These are phyloP conservation scores for Arxiozyma slooffiae DNA, from an alignment of 1,139 yeast species.

Conservation along the genomic window DNA sequence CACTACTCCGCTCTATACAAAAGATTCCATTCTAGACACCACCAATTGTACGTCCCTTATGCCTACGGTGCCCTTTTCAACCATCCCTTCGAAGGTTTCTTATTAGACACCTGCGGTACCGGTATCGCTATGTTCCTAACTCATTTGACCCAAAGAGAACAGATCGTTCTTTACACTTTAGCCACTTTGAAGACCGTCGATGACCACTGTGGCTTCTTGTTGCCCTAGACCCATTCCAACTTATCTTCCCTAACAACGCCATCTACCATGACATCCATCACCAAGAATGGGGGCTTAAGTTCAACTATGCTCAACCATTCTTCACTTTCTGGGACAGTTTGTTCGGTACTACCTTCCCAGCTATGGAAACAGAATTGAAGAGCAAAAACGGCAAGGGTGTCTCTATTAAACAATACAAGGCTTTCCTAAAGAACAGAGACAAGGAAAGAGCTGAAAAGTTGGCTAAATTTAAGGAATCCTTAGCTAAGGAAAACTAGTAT, in stretches of 20 bases:
- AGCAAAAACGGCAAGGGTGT: conserved; percentile 30
- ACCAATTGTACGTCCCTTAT: conserved; percentile 86
- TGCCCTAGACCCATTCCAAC: conserved; percentile 86
- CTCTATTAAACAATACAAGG: conserved; percentile 50
- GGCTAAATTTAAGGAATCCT: conserved; percentile 10
- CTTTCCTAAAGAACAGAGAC: conserved; percentile 44
- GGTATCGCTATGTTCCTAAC: conserved; percentile 66
- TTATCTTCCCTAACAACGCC: conserved; percentile 86
- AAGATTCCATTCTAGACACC: conserved; percentile 88
- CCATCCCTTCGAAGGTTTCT: conserved; percentile 86
- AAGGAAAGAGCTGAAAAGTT: conserved; percentile 19
- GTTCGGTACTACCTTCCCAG: conserved; percentile 63
- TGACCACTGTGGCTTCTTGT: conserved; percentile 92
- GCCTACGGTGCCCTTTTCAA: conserved; percentile 95
- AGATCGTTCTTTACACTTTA: conserved; percentile 63
- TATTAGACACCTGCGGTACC: conserved; percentile 85
- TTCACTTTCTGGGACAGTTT: conserved; percentile 85
- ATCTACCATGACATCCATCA: conserved; percentile 96
- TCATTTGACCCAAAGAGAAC: conserved; percentile 65
- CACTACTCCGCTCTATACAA: conserved; percentile 63
- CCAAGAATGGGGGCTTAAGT: conserved; percentile 89
- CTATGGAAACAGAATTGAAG: conserved; percentile 7
- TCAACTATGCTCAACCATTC: conserved; percentile 93
- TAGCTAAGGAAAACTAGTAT: conserved; percentile 4
- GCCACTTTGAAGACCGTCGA: conserved; percentile 94